Conservation (phyloP, 1,139 yeast species). For the Spathaspora sp. region DNA sequence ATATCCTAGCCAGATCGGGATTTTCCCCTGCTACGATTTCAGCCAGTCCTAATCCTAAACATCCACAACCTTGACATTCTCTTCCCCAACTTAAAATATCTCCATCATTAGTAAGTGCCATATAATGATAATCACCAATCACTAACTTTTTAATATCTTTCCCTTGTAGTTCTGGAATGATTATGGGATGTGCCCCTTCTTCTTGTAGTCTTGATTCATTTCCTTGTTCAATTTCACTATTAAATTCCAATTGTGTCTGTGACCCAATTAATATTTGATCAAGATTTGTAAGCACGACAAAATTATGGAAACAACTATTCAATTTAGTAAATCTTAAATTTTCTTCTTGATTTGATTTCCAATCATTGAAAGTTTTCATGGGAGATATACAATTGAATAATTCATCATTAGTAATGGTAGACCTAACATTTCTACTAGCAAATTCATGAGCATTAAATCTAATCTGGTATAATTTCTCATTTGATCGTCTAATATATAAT, state of each 20-base stretch:
- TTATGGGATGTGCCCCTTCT: constrained; percentile 8
- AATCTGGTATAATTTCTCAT: constrained; percentile 46
- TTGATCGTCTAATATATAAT: constrained; percentile 43
- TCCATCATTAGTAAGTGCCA: constrained; percentile 64
- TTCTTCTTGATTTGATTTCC: constrained; percentile 21
- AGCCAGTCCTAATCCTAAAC: constrained; percentile 63
- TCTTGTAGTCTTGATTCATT: too few relatives aligned
- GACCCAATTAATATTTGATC: constrained; percentile 16
- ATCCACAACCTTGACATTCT: constrained; percentile 64
- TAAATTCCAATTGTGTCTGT: constrained; percentile 9
- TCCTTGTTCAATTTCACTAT: too few relatives aligned
- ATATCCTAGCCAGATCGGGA: constrained; percentile 13
- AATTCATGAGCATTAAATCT: constrained; percentile 26
- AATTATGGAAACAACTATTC: constrained; percentile 30
- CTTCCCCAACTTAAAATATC: constrained; percentile 68
- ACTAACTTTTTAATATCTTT: constrained; percentile 47
- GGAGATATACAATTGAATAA: constrained; percentile 10
- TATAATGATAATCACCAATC: constrained; percentile 72
- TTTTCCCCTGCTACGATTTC: constrained; percentile 18
- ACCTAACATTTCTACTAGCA: constrained; percentile 11
- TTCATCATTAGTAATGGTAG: constrained; percentile 8
- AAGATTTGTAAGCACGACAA: constrained; percentile 35
- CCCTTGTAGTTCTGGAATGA: constrained; percentile 49
- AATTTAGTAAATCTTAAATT: constrained; percentile 13
- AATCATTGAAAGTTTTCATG: constrained; percentile 26